phyloP scores from a whole-genome alignment of 1,139 yeast genomes.

The Zygoascus sp. region DNA sequence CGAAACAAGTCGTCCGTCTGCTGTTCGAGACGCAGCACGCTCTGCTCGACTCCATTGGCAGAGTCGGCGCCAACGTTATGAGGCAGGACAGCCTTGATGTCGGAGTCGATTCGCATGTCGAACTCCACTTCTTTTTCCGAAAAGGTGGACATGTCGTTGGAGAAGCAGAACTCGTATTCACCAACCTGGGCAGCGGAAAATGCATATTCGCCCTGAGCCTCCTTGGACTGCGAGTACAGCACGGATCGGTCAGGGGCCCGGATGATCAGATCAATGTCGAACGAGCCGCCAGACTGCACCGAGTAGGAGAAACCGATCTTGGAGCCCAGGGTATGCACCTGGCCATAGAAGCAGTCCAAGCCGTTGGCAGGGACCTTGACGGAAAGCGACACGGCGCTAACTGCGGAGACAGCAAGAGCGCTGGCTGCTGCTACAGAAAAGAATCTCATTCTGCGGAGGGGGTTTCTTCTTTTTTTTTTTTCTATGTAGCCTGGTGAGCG shows the following conservation, averaged over 20 bases:
- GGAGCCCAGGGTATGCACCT: conserved; percentile 60
- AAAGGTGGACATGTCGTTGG: conserved; percentile 79
- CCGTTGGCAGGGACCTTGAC: conserved; percentile 76
- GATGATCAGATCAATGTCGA: conserved; percentile 76
- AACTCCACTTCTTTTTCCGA: conserved; percentile 88
- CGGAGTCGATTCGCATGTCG: conserved; percentile 54
- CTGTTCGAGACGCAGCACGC: conserved; percentile 58
- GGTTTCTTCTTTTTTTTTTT: no score
- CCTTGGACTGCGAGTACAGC: conserved; percentile 56
- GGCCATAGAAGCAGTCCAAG: conserved; percentile 69
- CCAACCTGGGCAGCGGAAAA: conserved; percentile 67
- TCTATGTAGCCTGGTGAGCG: no score
- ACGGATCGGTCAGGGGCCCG: conserved; percentile 62
- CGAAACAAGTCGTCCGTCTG: conserved; percentile 63
- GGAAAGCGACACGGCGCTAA: conserved; percentile 49
- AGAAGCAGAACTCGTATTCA: conserved; percentile 90
- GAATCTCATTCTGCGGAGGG: no score
- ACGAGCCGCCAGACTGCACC: conserved; percentile 85
- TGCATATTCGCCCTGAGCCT: conserved; percentile 81
- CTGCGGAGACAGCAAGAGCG: conserved; percentile 5
- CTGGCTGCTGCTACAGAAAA: conserved; percentile 4
- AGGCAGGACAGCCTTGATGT: conserved; percentile 65
- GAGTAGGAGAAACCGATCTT: conserved; percentile 81
- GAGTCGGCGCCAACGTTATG: conserved; percentile 50
- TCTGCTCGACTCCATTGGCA: conserved; percentile 42